Evolutionary conservation across 2,329 filamentous ascomycete genomes (phyloP).

Genomic region (Mycosphaerella sp.): DNA sequence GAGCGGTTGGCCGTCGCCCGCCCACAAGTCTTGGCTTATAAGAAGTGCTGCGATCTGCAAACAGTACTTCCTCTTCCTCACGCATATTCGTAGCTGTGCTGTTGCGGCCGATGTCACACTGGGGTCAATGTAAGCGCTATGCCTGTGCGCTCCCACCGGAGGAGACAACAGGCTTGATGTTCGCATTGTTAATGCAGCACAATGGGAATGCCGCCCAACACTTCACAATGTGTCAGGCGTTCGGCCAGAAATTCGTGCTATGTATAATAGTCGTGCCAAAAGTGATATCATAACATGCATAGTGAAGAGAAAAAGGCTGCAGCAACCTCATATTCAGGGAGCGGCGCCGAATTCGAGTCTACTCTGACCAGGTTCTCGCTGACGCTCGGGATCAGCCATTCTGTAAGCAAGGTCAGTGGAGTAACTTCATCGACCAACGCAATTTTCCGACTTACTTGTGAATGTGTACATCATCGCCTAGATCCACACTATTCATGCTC

Average conservation of each 20-base stretch:
- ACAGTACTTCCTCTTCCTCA: no score
- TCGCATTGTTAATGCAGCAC: no score
- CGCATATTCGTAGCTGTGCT: no score
- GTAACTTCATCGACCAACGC: conserved; percentile 33
- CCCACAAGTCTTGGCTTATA: neutral
- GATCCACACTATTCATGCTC: conserved; percentile 58
- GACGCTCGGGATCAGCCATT: conserved; percentile 28
- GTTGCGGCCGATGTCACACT: no score
- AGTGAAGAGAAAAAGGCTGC: neutral
- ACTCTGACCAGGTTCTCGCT: conserved; percentile 10
- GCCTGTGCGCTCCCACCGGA: no score
- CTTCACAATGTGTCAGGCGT: no score
- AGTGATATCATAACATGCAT: neutral
- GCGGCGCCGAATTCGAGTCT: conserved; percentile 9
- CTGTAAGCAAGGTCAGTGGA: conserved; percentile 14
- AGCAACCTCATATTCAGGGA: neutral
- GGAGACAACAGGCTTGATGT: no score
- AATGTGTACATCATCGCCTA: conserved; percentile 66
- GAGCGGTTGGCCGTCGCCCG: neutral
- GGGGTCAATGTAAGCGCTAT: no score
- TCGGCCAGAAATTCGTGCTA: no score
- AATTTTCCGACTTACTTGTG: conserved; percentile 48
- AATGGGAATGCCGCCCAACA: no score
- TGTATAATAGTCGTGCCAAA: neutral
- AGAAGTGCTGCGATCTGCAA: no score